Percentiles rank a stretch among this genome's conserved stretches.
These are phyloP conservation scores for Rhizophora apiculata DNA, from an alignment of 345 rosid genomes.

Conservation along the genomic window DNA sequence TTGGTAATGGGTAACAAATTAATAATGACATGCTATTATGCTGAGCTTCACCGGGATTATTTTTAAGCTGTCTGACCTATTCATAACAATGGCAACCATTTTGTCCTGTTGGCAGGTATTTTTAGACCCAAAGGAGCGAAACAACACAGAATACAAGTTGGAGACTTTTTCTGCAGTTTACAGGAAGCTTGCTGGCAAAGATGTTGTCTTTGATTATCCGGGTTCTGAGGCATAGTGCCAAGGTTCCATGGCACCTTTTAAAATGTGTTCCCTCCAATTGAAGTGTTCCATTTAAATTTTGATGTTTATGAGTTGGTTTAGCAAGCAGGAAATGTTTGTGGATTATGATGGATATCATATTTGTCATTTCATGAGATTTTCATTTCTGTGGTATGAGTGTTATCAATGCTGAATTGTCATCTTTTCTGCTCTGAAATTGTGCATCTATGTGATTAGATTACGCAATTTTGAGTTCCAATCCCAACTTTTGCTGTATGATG, in stretches of 20 bases:
- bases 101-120: conserved; percentile 39
- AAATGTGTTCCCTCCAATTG: background rate
- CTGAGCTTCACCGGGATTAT: too few relatives aligned
- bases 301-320: conserved; percentile 16
- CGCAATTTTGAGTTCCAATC: too few relatives aligned
- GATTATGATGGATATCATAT: conserved; percentile 7
- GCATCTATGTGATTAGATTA: too few relatives aligned
- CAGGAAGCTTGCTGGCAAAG: conserved; percentile 81
- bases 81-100: background rate
- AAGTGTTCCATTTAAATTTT: conserved; percentile 22
- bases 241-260: conserved; percentile 5
- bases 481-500: too few relatives aligned
- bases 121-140: conserved; percentile 80
- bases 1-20: too few relatives aligned
- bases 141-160: conserved; percentile 75
- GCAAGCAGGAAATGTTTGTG: conserved; percentile 5
- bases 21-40: too few relatives aligned
- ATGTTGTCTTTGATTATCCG: conserved; percentile 73
- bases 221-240: conserved; percentile 43
- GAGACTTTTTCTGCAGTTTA: conserved; percentile 76
- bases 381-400: background rate
- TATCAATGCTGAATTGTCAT: conserved; percentile 1
- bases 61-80: background rate
- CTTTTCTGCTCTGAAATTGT: too few relatives aligned
- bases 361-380: background rate